A percentile compares a stretch with the other conserved stretches of the same genome.
Evolutionary conservation across 2,329 filamentous ascomycete genomes (phyloP).

Genomic region (Paraconiothyrium sp.): DNA sequence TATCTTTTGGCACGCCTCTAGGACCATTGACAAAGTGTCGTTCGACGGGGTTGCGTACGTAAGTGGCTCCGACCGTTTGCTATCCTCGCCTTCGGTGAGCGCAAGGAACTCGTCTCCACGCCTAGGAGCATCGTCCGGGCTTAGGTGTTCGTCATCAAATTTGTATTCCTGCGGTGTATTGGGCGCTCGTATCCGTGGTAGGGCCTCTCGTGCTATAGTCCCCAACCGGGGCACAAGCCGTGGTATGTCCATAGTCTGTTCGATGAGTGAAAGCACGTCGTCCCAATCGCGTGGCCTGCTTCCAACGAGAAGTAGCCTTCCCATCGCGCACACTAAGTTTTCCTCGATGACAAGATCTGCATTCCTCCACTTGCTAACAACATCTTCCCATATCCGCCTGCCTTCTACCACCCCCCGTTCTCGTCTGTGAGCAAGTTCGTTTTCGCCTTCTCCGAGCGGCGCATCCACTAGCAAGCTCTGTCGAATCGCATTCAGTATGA

Average conservation of each 20-base stretch:
- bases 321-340: constrained; percentile 82
- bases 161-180: constrained; percentile 36
- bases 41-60: constrained; percentile 60
- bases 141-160: constrained; percentile 41
- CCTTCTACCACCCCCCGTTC: constrained; percentile 69
- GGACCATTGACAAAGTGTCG: constrained; percentile 72
- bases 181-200: constrained; percentile 49
- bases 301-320: constrained; percentile 75
- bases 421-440: constrained; percentile 38
- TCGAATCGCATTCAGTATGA: constrained; percentile 79
- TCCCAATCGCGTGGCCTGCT: constrained; percentile 69
- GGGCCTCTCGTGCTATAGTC: constrained; percentile 33
- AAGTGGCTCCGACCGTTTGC: constrained; percentile 42
- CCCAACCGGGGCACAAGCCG: constrained; percentile 58
- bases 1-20: constrained; percentile 70
- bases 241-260: constrained; percentile 82
- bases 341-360: constrained; percentile 80
- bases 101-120: constrained; percentile 48
- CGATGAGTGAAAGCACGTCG: constrained; percentile 77
- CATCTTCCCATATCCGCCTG: constrained; percentile 81
- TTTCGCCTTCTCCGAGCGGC: constrained; percentile 40
- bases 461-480: constrained; percentile 38
- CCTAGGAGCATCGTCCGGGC: constrained; percentile 26
- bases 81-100: constrained; percentile 30
- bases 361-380: constrained; percentile 77